Evolutionary conservation across 2,329 filamentous ascomycete species (phyloP).

Genomic region (Fusarium pseudonygamai): DNA sequence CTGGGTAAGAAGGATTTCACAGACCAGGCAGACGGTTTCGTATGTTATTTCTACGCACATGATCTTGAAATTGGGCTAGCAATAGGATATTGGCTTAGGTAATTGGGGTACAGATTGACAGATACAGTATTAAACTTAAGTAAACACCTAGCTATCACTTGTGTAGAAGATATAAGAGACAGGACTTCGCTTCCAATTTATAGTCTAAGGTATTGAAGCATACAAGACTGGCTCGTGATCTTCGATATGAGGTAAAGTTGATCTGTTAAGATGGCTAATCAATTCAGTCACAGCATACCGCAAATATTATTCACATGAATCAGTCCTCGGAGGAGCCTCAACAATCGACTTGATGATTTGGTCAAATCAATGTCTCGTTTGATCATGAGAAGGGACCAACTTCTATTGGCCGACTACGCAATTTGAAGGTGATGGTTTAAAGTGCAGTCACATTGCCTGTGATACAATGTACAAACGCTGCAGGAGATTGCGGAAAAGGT

Average conservation of each 20-base stretch:
- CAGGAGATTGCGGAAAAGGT: neutral
- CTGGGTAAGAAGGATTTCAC: neutral
- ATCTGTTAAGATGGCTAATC: neutral
- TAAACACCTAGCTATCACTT: neutral
- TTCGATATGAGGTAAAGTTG: neutral
- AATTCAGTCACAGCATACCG: rapidly evolving
- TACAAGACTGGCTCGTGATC: rapidly evolving
- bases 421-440: rapidly evolving
- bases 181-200: neutral
- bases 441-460: too few relatives aligned
- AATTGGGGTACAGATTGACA: rapidly evolving
- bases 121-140: rapidly evolving
- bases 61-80: too few relatives aligned
- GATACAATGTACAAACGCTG: neutral
- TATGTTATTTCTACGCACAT: neutral
- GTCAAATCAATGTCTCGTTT: rapidly evolving
- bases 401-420: neutral
- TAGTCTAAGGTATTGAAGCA: neutral
- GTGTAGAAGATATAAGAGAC: rapidly evolving
- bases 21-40: neutral
- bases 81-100: too few relatives aligned
- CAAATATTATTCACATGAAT: neutral
- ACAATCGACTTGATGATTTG: neutral
- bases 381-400: neutral
- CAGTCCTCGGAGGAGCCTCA: rapidly evolving